Evolutionary conservation across 2,329 filamentous ascomycete genomes (phyloP).

Genomic region (Catunica adiposa): DNA sequence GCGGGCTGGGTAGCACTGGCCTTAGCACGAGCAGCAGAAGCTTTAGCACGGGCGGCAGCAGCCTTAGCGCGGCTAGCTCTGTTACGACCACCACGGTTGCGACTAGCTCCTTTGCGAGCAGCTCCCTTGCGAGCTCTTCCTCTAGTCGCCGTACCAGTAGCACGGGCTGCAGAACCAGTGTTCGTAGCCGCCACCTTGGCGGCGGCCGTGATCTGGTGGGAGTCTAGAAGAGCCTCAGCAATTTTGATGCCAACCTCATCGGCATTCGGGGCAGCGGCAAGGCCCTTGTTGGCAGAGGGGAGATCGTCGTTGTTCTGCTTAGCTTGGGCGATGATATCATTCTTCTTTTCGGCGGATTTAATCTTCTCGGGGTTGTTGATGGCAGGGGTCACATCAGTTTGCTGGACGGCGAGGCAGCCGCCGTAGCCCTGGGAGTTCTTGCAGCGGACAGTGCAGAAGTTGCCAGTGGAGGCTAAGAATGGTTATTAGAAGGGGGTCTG

Average conservation of each 20-base stretch:
- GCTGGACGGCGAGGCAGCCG: slow-evolving; percentile 42
- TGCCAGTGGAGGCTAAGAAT: slow-evolving; percentile 33
- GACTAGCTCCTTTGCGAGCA: not conserved
- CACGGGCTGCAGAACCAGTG: too few species aligned
- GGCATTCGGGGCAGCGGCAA: slow-evolving; percentile 1
- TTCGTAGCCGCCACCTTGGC: too few species aligned
- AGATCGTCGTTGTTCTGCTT: slow-evolving; percentile 9
- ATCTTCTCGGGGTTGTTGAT: slow-evolving; percentile 8
- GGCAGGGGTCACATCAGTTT: slow-evolving; percentile 20
- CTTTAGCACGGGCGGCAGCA: not conserved
- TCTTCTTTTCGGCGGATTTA: slow-evolving; percentile 6
- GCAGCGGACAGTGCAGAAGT: slow-evolving; percentile 42
- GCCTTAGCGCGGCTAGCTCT: not conserved
- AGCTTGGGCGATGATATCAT: slow-evolving; percentile 11
- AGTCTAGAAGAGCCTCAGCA: slow-evolving; percentile 3
- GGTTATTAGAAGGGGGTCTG: not conserved
- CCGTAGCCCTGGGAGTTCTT: slow-evolving; percentile 38
- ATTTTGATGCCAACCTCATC: slow-evolving; percentile 10
- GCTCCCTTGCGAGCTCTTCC: not conserved
- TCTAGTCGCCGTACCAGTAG: not conserved
- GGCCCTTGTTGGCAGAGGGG: slow-evolving; percentile 8
- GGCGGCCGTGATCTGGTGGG: slow-evolving; percentile 5
- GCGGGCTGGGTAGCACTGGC: too few species aligned
- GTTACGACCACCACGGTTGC: not conserved
- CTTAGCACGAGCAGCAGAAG: not conserved